Evolutionary conservation across 23 red algal species (phyloP).

Genomic region (Gracilaria gracilis): DNA sequence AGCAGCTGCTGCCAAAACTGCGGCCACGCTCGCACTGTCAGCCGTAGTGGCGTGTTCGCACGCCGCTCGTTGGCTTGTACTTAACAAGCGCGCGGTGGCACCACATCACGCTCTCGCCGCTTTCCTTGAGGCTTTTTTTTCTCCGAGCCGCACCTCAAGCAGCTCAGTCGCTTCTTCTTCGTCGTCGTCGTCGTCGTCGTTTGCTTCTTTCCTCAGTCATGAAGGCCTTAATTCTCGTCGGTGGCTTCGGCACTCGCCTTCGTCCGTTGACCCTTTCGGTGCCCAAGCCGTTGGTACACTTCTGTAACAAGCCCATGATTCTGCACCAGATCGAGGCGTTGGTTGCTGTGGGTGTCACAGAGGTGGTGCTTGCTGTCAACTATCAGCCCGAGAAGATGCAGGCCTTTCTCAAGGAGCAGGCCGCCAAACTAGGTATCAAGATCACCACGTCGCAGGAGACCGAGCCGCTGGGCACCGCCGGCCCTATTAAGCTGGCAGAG

Average conservation of each 20-base stretch:
- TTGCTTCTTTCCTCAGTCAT: conserved; percentile 32
- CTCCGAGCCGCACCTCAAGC: background rate
- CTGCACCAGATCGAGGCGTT: conserved; percentile 99
- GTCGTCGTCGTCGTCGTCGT: background rate
- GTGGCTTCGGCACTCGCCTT: conserved; percentile 98
- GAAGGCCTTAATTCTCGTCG: conserved; percentile 99
- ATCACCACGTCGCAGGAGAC: conserved; percentile 93
- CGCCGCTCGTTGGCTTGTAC: background rate
- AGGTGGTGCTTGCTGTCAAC: conserved; percentile 97
- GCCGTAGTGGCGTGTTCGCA: background rate
- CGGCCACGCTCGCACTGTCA: conserved; percentile 1
- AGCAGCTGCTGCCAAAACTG: no score
- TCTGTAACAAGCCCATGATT: conserved; percentile 99
- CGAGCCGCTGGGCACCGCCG: conserved; percentile 97
- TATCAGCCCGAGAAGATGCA: conserved; percentile 98
- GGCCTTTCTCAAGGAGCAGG: conserved; percentile 85
- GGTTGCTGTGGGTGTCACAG: conserved; percentile 90
- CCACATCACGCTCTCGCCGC: background rate
- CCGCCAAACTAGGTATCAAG: conserved; percentile 93
- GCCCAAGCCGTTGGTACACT: conserved; percentile 98
- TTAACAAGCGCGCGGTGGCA: conserved; percentile 13
- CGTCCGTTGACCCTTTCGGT: conserved; percentile 94
- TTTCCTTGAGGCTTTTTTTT: background rate
- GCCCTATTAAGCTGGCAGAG: conserved; percentile 97
- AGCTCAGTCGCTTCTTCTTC: background rate